Percentiles rank a stretch among this genome's conserved stretches.
phyloP scores from a whole-genome alignment of 176 grass and related monocot genomes.

The Saccharum spontaneum region DNA sequence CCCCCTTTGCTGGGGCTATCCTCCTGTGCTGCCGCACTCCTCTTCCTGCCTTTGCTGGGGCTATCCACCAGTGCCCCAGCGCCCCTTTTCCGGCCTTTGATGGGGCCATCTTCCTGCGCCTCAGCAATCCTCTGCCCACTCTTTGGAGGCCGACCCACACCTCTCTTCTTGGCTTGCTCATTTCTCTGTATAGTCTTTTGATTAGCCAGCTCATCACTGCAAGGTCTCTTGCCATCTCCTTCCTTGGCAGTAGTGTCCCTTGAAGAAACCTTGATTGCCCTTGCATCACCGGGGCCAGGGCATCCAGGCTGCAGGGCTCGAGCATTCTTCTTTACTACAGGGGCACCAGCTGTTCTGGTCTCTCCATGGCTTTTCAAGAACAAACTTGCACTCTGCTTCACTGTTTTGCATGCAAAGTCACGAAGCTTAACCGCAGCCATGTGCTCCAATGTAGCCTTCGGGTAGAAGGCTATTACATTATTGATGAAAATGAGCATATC shows the following conservation, averaged over 20 bases:
- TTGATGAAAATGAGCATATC: slow-evolving; percentile 78
- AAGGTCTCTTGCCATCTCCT: slow-evolving; percentile 27
- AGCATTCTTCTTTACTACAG: slow-evolving; percentile 35
- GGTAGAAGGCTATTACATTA: slow-evolving; percentile 70
- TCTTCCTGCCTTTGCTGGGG: not conserved
- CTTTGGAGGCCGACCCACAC: slow-evolving; percentile 52
- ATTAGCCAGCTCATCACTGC: not conserved
- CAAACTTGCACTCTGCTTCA: slow-evolving; percentile 43
- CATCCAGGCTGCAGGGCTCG: slow-evolving; percentile 10
- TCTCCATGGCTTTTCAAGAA: not conserved
- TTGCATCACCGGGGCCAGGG: slow-evolving; percentile 35
- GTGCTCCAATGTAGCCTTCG: slow-evolving; percentile 67
- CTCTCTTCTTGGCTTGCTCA: slow-evolving; percentile 42
- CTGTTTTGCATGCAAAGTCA: slow-evolving; percentile 45
- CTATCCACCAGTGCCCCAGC: not conserved
- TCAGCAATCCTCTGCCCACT: slow-evolving; percentile 37
- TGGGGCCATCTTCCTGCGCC: slow-evolving; percentile 31
- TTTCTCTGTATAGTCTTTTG: slow-evolving; percentile 5
- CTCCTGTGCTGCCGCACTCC: slow-evolving; percentile 17
- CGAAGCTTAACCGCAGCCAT: slow-evolving; percentile 66
- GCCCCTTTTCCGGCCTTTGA: not conserved
- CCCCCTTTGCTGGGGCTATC: slow-evolving; percentile 30
- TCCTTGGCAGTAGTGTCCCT: slow-evolving; percentile 11
- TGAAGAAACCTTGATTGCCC: slow-evolving; percentile 36
- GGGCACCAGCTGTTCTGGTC: not conserved